Base-by-base conservation (phyloP, 495 filamentous ascomycete genomes). In the Aspergillus heteromorphus region DNA sequence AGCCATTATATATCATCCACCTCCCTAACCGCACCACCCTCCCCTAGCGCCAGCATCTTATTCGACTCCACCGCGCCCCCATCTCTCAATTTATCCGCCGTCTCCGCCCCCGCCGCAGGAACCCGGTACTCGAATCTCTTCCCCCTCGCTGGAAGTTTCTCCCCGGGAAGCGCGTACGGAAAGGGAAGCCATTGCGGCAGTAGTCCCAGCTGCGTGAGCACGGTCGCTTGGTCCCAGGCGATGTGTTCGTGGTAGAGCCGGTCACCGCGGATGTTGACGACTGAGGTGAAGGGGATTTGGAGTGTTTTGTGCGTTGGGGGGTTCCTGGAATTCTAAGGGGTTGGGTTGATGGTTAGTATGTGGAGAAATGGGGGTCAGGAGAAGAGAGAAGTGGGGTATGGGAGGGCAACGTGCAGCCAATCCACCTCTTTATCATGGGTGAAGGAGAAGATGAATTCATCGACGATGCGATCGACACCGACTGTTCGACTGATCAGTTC, bases 191-290 rank as follows among this genome's bases (percentile, higher is more conserved):
- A 85, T 62, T 62, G 82, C 70, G 87, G 80, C 51, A 95, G 64
- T 25, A 93, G 60, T 0, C 87, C 87, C 0, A 90, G 68, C 65
- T 95, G 89, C 27, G 81, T 73, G 0, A 96, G 72, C 7, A 90
- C 85, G 1, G 81, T 85, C 0, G 83, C 87, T 64, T 95, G 89
- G 64, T 95, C 91, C 89, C 89, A 95, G 48, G 85, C 80, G 27
- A 92, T 87, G 57, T 92, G 85, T 67, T 96, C 89, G 61, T 88
- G 83, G 61, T 84, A 89, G 5, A 95, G 67, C 21, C 86, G 80
- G 30, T 87, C 86, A 5, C 87, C 89, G 6, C 88, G 77, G 40
- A 92, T 81, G 53, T 87, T 86, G 18, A 93, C 87, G 3, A 93
- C 80, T 40, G 79, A 79, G 1, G 86, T 88, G 42, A 92, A 78